phyloP scores from a whole-genome alignment of 139 green algal genomes.

The Trebouxia sp. region DNA sequence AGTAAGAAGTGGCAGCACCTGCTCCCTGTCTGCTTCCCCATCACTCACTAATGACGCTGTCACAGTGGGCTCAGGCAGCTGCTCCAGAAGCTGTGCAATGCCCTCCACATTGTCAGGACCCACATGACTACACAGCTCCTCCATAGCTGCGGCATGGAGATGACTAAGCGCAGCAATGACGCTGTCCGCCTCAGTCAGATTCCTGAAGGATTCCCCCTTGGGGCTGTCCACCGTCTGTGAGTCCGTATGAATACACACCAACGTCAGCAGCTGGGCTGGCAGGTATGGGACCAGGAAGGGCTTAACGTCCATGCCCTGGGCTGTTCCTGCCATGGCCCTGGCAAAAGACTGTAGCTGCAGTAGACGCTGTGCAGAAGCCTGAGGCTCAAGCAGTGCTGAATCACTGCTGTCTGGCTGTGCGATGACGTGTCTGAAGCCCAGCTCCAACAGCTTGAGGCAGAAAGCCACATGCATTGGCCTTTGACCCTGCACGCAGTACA shows the following conservation, averaged over 20 bases:
- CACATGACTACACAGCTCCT: background rate
- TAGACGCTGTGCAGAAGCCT: background rate
- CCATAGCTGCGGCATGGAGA: background rate
- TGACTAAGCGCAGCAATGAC: background rate
- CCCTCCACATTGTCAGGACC: background rate
- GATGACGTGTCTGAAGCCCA: background rate
- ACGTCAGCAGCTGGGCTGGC: background rate
- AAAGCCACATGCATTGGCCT: conserved; percentile 10
- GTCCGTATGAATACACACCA: no score
- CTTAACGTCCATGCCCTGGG: background rate
- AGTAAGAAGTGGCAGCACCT: no score
- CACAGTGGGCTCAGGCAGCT: background rate
- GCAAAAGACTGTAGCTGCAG: background rate
- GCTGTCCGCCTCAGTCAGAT: background rate
- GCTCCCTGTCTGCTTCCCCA: no score
- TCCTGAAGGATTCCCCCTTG: background rate
- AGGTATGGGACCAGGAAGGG: conserved; percentile 8
- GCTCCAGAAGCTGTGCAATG: background rate
- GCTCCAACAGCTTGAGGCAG: conserved; percentile 18
- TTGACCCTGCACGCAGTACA: background rate
- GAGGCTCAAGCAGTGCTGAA: background rate
- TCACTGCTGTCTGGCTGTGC: background rate
- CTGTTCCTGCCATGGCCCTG: background rate
- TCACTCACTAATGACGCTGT: no score
- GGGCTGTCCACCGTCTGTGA: no score